Conservation (phyloP, 2,329 filamentous ascomycete genomes). For the Aphanoascus verrucosus region DNA sequence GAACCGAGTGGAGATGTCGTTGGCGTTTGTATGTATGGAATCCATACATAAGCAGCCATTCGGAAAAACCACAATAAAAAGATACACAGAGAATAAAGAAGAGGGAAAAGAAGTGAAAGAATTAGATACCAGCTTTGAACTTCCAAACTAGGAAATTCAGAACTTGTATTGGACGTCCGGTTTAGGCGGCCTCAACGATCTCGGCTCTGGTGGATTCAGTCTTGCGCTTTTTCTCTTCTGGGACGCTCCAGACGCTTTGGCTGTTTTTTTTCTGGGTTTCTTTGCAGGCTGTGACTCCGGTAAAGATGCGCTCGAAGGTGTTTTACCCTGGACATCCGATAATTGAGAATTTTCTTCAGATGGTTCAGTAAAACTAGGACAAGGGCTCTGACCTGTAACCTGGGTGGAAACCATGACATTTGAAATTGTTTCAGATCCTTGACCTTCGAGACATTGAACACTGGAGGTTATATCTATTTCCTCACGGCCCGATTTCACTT, state of each 20-base stretch:
- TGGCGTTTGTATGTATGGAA: neutral
- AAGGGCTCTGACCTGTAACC: neutral
- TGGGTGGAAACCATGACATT: neutral
- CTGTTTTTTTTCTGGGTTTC: neutral
- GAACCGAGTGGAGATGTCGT: neutral
- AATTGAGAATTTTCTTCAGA: neutral
- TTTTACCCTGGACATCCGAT: neutral
- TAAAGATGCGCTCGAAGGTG: neutral
- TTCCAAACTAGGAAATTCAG: neutral
- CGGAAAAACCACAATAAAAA: neutral
- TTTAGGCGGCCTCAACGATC: slow-evolving; percentile 1
- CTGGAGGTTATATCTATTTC: neutral
- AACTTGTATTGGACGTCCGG: slow-evolving; percentile 4
- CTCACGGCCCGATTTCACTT: neutral
- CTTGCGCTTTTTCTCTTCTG: slow-evolving; percentile 9
- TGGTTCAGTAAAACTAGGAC: neutral
- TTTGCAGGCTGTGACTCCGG: neutral
- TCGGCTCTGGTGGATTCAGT: slow-evolving; percentile 3
- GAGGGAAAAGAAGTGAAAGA: too few relatives aligned
- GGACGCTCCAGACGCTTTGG: neutral
- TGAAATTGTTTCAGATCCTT: neutral
- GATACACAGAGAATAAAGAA: neutral
- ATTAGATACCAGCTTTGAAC: neutral
- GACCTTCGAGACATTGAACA: neutral
- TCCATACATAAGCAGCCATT: neutral